Percentiles rank a stretch among this genome's conserved stretches.
Evolutionary conservation across 345 rosid species (phyloP).

Genomic region (Eucalyptus marginata): DNA sequence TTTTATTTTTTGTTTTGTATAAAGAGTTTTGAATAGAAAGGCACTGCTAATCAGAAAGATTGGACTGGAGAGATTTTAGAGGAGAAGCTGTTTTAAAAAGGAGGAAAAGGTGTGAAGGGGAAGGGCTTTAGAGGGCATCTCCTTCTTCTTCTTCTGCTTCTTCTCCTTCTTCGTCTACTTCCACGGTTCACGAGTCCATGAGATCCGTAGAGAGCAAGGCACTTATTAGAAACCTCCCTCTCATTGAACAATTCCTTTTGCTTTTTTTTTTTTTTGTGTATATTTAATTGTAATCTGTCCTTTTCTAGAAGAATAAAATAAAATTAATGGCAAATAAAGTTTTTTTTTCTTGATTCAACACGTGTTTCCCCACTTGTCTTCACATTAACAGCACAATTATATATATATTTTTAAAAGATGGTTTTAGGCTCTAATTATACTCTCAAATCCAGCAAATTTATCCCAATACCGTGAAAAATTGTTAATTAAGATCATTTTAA

Average conservation of each 20-base stretch:
- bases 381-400: too few relatives aligned
- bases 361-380: too few relatives aligned
- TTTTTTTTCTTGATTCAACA: too few relatives aligned
- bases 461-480: neutral
- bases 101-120: constrained; percentile 1
- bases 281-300: neutral
- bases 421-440: too few relatives aligned
- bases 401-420: too few relatives aligned
- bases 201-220: constrained; percentile 74
- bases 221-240: constrained; percentile 26
- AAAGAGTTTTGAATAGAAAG: neutral
- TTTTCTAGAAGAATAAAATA: neutral
- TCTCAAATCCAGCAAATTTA: neutral
- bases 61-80: neutral
- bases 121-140: constrained; percentile 3
- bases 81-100: neutral
- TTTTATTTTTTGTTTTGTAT: too few relatives aligned
- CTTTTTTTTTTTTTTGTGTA: neutral
- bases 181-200: neutral
- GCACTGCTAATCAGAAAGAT: neutral
- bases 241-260: neutral
- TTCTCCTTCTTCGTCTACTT: neutral
- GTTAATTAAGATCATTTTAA: too few relatives aligned
- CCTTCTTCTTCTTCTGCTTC: neutral
- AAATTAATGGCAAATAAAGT: neutral